Percentiles rank a stretch among this genome's conserved stretches.
phyloP scores from a whole-genome alignment of 768 basidiomycete species.

The Boletus vermiculosoides region DNA sequence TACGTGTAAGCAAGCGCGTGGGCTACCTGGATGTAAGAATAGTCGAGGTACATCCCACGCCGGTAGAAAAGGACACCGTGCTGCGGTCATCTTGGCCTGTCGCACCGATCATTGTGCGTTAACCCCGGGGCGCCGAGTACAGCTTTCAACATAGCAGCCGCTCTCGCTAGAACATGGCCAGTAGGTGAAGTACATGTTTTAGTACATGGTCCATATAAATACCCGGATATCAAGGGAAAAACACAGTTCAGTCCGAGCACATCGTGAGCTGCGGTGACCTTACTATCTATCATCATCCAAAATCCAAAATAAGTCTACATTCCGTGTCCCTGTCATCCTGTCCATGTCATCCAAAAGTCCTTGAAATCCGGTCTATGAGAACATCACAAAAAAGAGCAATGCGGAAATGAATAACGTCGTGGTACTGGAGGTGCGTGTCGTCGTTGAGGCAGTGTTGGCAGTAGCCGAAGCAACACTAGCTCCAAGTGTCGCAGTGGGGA shows the following conservation, averaged over 20 bases:
- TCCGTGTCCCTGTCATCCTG: neutral
- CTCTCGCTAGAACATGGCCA: too few species aligned
- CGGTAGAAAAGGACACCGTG: neutral
- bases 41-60: neutral
- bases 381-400: slow-evolving; percentile 7
- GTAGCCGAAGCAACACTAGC: slow-evolving; percentile 13
- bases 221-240: neutral
- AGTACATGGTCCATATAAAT: neutral
- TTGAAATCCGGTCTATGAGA: neutral
- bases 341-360: neutral
- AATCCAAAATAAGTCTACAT: neutral
- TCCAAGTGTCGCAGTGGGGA: slow-evolving; percentile 27
- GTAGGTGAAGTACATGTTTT: neutral
- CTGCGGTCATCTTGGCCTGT: neutral
- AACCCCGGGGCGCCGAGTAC: neutral
- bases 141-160: neutral
- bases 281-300: neutral
- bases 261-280: neutral
- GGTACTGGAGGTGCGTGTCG: neutral
- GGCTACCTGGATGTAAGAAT: neutral
- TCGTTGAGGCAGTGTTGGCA: slow-evolving; percentile 10
- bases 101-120: too few species aligned
- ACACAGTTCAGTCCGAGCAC: too few species aligned
- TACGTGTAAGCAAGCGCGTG: neutral
- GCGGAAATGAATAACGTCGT: slow-evolving; percentile 7